Evolutionary conservation across 306 rosid species (phyloP), one percentile per base, ranked within the genome.

Genomic region (Cucurbita argyrosperma): DNA sequence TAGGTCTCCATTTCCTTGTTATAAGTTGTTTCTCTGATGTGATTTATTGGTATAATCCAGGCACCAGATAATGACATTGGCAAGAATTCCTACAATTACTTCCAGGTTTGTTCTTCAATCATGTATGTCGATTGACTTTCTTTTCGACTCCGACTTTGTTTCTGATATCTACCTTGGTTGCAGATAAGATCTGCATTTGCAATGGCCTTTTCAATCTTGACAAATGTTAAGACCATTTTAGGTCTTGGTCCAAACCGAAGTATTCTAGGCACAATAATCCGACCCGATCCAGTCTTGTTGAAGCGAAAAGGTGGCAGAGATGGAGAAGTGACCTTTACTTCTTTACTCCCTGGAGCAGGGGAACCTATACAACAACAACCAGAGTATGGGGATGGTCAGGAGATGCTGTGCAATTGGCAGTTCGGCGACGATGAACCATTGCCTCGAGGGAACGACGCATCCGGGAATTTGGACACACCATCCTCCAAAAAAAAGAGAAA

Each of bases 291-390:
- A 13, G 74, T 81, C 19, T 82, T 94, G 84, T 69, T 81, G 57
- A 88, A 87, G 79, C 95, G 99, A 43, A 94, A 88, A 78, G 97
- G 97, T 16, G 96, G 96, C 18, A 83, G 71, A 23, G 77, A 83
- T 5, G 95, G 99, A 19, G 87, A 84, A 49, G 86, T 88, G 66
- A 87, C 90, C 63, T 88, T 89, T 65, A 65, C 78, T 76, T 89
- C 84, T 80, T 78, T 94, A 88, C 99, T 94, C 80, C 99, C 97
- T 4, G 97, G 99, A 76, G 99, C 96, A 19, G 92, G 97, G 13
- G 87, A 91, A 78, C 91, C 90, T 77, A 50, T 90, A 69, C 82
- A 78, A 42, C 82, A 78, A 42, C 77, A 79, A 47, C 77, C 55
- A 7, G 83, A 78, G 19, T 68, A 58, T 45, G 85, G 83, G 76